A percentile compares a stretch with the other conserved stretches of the same genome.
Evolutionary conservation across 768 basidiomycete species (phyloP).

Genomic region (Lactifluus rugatus): DNA sequence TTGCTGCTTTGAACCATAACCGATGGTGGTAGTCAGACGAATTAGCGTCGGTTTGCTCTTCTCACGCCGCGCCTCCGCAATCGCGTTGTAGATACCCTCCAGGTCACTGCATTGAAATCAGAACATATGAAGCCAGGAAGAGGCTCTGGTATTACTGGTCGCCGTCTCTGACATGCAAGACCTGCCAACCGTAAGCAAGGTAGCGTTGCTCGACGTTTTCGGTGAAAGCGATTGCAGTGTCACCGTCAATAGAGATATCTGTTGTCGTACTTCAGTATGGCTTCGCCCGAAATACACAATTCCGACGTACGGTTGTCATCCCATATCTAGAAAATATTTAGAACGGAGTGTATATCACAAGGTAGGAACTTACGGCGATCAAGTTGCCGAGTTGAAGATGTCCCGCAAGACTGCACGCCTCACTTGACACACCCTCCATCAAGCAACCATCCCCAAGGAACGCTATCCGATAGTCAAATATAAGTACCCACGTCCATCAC

Average conservation of each 20-base stretch:
- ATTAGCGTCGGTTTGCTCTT: conserved; percentile 83
- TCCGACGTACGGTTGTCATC: conserved; percentile 81
- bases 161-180: conserved; percentile 73
- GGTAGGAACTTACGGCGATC: conserved; percentile 57
- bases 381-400: conserved; percentile 91
- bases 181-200: conserved; percentile 89
- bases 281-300: neutral
- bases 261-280: conserved; percentile 9
- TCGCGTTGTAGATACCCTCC: conserved; percentile 64
- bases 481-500: neutral
- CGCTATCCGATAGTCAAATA: conserved; percentile 34
- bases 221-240: conserved; percentile 87
- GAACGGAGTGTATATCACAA: conserved; percentile 5
- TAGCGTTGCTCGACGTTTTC: conserved; percentile 88
- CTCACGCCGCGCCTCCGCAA: conserved; percentile 65
- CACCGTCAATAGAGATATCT: conserved; percentile 96
- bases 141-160: conserved; percentile 35
- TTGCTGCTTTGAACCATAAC: conserved; percentile 85
- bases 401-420: conserved; percentile 87
- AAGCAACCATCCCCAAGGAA: conserved; percentile 94
- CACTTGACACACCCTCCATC: conserved; percentile 93
- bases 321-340: conserved; percentile 51
- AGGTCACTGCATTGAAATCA: conserved; percentile 49
- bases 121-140: neutral
- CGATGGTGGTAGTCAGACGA: conserved; percentile 80